Conservation (phyloP, 441 rosid genomes). For the Pelargonium fulgidum region DNA sequence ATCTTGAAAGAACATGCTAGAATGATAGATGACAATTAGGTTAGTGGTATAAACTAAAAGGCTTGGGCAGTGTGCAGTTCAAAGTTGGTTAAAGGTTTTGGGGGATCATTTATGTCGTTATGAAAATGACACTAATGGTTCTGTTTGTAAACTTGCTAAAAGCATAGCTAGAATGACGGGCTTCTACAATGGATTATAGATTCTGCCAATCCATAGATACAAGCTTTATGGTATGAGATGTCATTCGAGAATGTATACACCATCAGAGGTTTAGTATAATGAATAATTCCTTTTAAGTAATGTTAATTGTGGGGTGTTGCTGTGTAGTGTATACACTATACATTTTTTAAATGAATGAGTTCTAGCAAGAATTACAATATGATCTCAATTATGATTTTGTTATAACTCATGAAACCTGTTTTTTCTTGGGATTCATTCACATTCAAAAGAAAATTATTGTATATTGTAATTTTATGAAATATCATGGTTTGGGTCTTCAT, state of each 20-base stretch:
- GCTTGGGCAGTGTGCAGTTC: neutral
- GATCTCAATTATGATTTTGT: neutral
- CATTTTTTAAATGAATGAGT: neutral
- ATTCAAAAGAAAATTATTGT: neutral
- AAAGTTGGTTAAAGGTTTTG: neutral
- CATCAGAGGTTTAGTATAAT: neutral
- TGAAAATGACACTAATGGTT: neutral
- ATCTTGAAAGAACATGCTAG: neutral
- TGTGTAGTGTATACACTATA: neutral
- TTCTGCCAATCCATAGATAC: neutral
- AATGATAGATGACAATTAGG: neutral
- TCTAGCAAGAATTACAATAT: neutral
- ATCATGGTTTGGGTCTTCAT: neutral
- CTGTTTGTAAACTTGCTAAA: neutral
- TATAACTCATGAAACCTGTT: neutral
- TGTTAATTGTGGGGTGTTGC: neutral
- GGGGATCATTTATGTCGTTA: neutral
- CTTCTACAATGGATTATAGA: neutral
- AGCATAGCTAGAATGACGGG: neutral
- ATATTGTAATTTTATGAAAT: neutral
- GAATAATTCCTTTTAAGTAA: neutral
- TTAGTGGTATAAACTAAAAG: neutral
- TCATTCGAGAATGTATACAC: neutral
- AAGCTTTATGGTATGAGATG: neutral
- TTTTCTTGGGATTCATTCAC: neutral